Evolutionary conservation across 805 yeast genomes (phyloP), one percentile per base, ranked within the genome.

Genomic region (Zygoascus flipseniorum): DNA sequence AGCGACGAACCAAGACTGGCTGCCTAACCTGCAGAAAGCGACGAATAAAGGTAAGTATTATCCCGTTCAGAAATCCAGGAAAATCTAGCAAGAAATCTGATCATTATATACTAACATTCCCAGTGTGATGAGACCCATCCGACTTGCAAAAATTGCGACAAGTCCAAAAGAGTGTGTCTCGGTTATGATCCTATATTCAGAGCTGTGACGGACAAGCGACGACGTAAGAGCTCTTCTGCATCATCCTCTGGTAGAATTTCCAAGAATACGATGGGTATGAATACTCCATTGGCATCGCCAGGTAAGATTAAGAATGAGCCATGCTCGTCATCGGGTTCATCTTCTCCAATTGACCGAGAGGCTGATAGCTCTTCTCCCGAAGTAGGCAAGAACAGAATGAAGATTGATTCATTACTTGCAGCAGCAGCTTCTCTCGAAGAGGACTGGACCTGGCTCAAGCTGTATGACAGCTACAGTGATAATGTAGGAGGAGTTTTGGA

Each of bases 71-170:
- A n/a, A n/a, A n/a, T 8, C n/a, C 23, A n/a, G 47, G 8, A 16
- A 41, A 26, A 19, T 28, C 16, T 39, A 26, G n/a, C 16, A 32
- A 35, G 8, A 13, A 35, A 5, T 35, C 8, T 11, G 39, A 35
- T 13, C 8, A 35, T n/a, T 23, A 35, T 31, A 35, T 6, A 46
- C 46, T 26, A 51, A 43, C 52, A 11, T 5, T 49, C 8, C 6
- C 42, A 49, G 69, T 85, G 90, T 67, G 90, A 85, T 66, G 90
- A 85, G 69, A 67, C 82, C 48, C 83, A 81, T 60, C 89, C 89
- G 1, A 72, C 76, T 53, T 85, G 90, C 64, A 73, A 71, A 60
- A 84, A 85, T 62, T 85, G 90, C 64, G 82, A 80, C 59, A 76
- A 83, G 53, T 73, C 81, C 23, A 79, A 79, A 62, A 82, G 83